Base-by-base conservation (phyloP, 306 rosid genomes). In the Rubus idaeus region DNA sequence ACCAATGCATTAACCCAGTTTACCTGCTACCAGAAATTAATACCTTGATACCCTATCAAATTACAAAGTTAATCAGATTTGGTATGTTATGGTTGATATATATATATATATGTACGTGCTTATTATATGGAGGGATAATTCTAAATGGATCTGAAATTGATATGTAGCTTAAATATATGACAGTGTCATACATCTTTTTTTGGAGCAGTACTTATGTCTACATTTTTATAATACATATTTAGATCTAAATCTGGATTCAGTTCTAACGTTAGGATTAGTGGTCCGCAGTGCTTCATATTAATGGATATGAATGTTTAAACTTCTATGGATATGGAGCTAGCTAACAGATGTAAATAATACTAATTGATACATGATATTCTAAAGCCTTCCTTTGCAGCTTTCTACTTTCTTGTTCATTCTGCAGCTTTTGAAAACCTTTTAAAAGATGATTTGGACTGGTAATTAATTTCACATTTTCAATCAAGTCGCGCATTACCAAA, bases 191-290 rank as follows among this genome's bases (percentile, higher is more conserved):
- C 51, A 72, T 72, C 12, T 62, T 11, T 52, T 39, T 51, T 11
- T 39, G 37, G 46, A 52, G 35, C 37, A 52, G 64, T 37, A 71
- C 49, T 39, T 52, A 4, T n/a, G 80, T 75, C 72, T 26, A 60
- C 30, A 10, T 40, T 74, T 74, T 61, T 79, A 75, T n/a, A 57
- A 81, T 72, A n/a, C 46, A 73, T 72, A 51, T 52, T 77, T 77
- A 79, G 86, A 88, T 85, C 91, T 76, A 66, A 85, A 82, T 58
- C 67, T 72, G 71, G 74, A 45, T 16, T 64, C 60, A 58, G 78
- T n/a, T 60, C 64, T 65, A 79, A 80, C 81, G 66, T 62, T 74
- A 76, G 68, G 76, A 79, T 71, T 1, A 56, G 52, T 30, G 39
- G 71, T 71, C 79, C 74, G 80, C 79, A 70, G 26, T 66, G 64